Evolutionary conservation across 352 stramenopile species (phyloP), one percentile per base, ranked within the genome.

Genomic region (Phytophthora capsici): DNA sequence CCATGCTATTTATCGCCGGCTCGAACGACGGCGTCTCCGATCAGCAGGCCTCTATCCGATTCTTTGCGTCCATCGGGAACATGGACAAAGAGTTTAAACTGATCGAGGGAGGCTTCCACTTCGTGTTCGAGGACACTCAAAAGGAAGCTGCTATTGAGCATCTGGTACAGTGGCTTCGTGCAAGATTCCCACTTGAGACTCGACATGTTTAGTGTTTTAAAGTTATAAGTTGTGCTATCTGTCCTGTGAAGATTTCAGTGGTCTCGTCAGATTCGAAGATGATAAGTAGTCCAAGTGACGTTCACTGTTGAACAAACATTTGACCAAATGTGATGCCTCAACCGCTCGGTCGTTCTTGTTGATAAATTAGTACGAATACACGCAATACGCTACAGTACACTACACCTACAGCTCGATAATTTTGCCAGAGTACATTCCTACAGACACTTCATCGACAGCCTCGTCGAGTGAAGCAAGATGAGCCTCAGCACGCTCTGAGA

Each of bases 51-150:
- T 55, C 67, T 6, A 70, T 70, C 10, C 38, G 43, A 19, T 89
- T 89, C 48, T 83, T 73, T 36, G 46, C 74, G 16, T 69, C 61
- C 0, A 60, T 86, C 26, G 65, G 34, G 2, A 82, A 71, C 43
- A 62, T 62, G 32, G 76, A 89, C 69, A 89, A 86, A 63, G 63
- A 81, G 38, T 77, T 86, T 53, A 80, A 79, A 46, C 37, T 79
- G 16, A 84, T 84, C 45, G 55, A 80, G 9, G 80, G 76, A 6
- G 61, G 75, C 2, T 86, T 70, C 64, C 78, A 89, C 56, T 82
- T 70, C 30, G 53, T 89, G n/a, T 87, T 82, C 38, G 69, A 87
- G 43, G 80, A 89, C 14, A 70, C 75, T 0, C 68, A 86, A 55
- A 64, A 66, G 23, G 59, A 69, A 12, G 44, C 23, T 6, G 62